phyloP scores from a whole-genome alignment of 1,139 yeast genomes.

The Sugiyamaella neomexicana region DNA sequence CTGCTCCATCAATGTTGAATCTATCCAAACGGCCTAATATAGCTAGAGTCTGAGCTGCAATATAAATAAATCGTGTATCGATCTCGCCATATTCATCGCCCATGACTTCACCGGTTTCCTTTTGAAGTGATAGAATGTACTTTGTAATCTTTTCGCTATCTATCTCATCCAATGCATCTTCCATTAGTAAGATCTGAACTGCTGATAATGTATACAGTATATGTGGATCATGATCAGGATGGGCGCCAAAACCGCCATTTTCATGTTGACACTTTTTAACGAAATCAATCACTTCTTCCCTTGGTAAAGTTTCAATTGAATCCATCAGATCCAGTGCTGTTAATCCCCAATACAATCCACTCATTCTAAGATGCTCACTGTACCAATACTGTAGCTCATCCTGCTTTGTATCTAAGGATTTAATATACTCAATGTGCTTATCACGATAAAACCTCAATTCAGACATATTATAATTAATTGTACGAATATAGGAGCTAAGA shows the following conservation, averaged over 20 bases:
- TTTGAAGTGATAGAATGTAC: conserved; percentile 61
- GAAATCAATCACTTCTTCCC: conserved; percentile 61
- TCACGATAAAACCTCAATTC: conserved; percentile 31
- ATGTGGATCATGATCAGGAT: conserved; percentile 88
- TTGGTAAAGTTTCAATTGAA: conserved; percentile 57
- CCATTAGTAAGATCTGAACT: conserved; percentile 70
- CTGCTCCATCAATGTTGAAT: conserved; percentile 64
- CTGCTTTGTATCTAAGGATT: conserved; percentile 49
- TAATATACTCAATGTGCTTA: conserved; percentile 56
- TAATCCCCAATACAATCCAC: conserved; percentile 93
- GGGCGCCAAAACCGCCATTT: conserved; percentile 86
- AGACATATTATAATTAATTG: neutral
- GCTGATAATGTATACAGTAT: conserved; percentile 85
- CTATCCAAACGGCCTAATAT: conserved; percentile 64
- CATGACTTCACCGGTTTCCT: conserved; percentile 77
- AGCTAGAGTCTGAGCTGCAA: conserved; percentile 71
- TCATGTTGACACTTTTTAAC: conserved; percentile 62
- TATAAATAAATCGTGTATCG: conserved; percentile 87
- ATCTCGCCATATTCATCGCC: conserved; percentile 93
- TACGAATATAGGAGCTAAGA: no score
- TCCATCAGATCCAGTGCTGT: conserved; percentile 68
- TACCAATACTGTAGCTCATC: conserved; percentile 81
- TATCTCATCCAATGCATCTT: conserved; percentile 53
- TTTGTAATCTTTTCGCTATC: conserved; percentile 44
- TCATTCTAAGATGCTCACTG: conserved; percentile 83